phyloP scores from a whole-genome alignment of 805 yeast genomes.

The Millerozyma miso region DNA sequence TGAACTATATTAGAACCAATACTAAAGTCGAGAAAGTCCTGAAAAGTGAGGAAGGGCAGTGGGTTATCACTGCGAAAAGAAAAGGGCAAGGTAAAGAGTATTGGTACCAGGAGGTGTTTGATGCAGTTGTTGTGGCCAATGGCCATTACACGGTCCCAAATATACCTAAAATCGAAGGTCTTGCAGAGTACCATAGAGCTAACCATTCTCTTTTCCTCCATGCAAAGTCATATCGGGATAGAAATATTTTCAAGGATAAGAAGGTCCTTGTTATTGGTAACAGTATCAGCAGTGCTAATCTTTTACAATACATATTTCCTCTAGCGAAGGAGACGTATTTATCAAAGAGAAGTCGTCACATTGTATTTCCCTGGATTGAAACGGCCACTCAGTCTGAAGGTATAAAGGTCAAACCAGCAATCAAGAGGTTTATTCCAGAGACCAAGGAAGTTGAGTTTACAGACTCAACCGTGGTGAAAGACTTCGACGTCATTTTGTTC shows the following conservation, averaged over 20 bases:
- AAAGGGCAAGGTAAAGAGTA: constrained; percentile 12
- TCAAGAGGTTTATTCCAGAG: constrained; percentile 17
- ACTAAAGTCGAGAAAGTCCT: constrained; percentile 11
- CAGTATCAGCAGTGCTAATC: constrained; percentile 36
- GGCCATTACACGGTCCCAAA: constrained; percentile 64
- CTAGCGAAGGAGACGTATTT: constrained; percentile 22
- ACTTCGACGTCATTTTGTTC: constrained; percentile 38
- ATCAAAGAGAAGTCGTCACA: constrained; percentile 24
- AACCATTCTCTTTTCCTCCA: constrained; percentile 51
- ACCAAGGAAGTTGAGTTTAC: constrained; percentile 21
- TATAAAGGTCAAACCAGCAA: constrained; percentile 24
- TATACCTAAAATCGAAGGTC: constrained; percentile 53
- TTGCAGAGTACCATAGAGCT: constrained; percentile 41
- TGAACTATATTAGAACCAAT: constrained; percentile 25
- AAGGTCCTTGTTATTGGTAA: constrained; percentile 44
- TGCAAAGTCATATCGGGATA: constrained; percentile 50
- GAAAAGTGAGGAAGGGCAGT: constrained; percentile 30
- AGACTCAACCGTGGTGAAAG: constrained; percentile 20
- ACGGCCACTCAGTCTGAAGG: constrained; percentile 34
- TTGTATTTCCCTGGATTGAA: constrained; percentile 32
- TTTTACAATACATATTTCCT: constrained; percentile 38
- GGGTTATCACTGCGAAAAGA: constrained; percentile 30
- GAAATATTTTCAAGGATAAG: constrained; percentile 37
- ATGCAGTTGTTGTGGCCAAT: constrained; percentile 59
- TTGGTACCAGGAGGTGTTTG: constrained; percentile 49